phyloP scores from a whole-genome alignment of 495 filamentous ascomycete genomes.

The Rostrohypoxylon terebratum region DNA sequence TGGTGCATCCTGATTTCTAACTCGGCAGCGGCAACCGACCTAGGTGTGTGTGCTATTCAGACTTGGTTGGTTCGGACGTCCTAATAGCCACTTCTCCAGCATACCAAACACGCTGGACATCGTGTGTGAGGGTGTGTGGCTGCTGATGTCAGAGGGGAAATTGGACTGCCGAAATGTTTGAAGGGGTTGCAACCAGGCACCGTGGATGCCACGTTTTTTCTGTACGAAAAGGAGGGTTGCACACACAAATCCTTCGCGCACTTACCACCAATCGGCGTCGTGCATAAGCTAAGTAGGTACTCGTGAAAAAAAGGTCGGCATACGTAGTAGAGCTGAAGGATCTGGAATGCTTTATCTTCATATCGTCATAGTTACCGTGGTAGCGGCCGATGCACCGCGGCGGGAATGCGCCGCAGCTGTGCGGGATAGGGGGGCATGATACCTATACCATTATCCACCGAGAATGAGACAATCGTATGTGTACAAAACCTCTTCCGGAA shows the following conservation, averaged over 20 bases:
- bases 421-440: constrained; percentile 24
- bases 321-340: constrained; percentile 26
- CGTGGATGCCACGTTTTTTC: constrained; percentile 46
- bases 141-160: constrained; percentile 44
- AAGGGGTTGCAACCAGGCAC: constrained; percentile 43
- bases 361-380: constrained; percentile 19
- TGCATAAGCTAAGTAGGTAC: constrained; percentile 19
- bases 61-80: constrained; percentile 13
- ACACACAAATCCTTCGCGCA: constrained; percentile 38
- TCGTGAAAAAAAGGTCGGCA: constrained; percentile 19
- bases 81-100: not conserved
- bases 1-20: not conserved
- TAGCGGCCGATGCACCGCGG: not conserved
- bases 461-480: constrained; percentile 12
- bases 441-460: constrained; percentile 13
- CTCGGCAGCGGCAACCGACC: constrained; percentile 7
- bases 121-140: constrained; percentile 28
- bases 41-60: constrained; percentile 11
- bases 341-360: constrained; percentile 22
- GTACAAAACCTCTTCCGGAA: constrained; percentile 15
- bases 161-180: constrained; percentile 41
- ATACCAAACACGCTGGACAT: constrained; percentile 3
- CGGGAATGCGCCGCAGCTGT: constrained; percentile 19
- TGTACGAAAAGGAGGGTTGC: constrained; percentile 36
- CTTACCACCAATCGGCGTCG: constrained; percentile 24